These are phyloP conservation scores for Nissolia schottii DNA, from an alignment of 306 rosid species.

Conservation along the genomic window DNA sequence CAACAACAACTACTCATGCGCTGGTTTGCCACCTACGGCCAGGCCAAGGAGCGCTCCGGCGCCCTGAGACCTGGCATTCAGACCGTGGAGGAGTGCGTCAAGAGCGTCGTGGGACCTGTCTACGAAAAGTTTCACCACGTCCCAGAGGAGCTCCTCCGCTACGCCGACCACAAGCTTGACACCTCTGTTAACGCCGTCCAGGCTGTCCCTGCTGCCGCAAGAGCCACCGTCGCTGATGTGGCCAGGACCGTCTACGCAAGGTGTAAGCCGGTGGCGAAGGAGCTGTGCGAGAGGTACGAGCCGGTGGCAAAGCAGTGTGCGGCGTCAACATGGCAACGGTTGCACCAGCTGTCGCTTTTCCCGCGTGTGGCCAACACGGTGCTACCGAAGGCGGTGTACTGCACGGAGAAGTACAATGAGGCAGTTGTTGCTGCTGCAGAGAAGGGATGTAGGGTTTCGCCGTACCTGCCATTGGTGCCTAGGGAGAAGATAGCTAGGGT, in stretches of 20 bases:
- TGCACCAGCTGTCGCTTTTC: slow-evolving; percentile 47
- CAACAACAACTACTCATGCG: slow-evolving; percentile 17
- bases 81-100: slow-evolving; percentile 27
- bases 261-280: slow-evolving; percentile 40
- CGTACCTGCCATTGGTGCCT: slow-evolving; percentile 25
- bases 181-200: slow-evolving; percentile 35
- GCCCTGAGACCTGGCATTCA: slow-evolving; percentile 14
- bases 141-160: slow-evolving; percentile 33
- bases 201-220: slow-evolving; percentile 38
- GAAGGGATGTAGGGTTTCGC: slow-evolving; percentile 22
- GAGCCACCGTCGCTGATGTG: slow-evolving; percentile 40
- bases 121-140: slow-evolving; percentile 27
- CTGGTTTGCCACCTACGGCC: background rate
- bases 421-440: background rate
- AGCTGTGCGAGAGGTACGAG: background rate
- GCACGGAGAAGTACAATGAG: slow-evolving; percentile 26
- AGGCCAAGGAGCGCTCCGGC: slow-evolving; percentile 17
- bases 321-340: slow-evolving; percentile 3
- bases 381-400: background rate
- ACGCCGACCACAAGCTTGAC: slow-evolving; percentile 16
- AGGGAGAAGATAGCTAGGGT: slow-evolving; percentile 21
- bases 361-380: slow-evolving; percentile 35
- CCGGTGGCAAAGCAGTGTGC: slow-evolving; percentile 21
- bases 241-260: slow-evolving; percentile 40
- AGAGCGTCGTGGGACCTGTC: slow-evolving; percentile 17